Base-by-base conservation (phyloP, 2,329 filamentous ascomycete species). In the Aspergillus flavus region DNA sequence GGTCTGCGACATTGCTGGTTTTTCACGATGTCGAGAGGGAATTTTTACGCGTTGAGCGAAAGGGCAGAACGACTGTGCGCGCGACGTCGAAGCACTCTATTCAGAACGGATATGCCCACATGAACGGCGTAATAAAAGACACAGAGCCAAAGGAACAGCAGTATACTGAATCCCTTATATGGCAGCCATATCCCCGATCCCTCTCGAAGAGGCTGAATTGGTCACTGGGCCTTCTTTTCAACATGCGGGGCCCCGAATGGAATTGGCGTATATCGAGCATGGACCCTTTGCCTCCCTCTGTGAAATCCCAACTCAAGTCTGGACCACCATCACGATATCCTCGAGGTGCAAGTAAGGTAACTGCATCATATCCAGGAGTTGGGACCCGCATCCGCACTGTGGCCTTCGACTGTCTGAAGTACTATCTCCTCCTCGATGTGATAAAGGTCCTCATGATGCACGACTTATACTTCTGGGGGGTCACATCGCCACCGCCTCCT, bases 401-500 rank as follows among this genome's bases (percentile, higher is more conserved):
- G 30, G 63, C 88, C 12, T 61, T 76, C 10, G 80, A 72, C 6
- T 78, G 89, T n/a, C 60, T 86, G 2, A 61, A 84, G 43, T 81
- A 83, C 66, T 95, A 92, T 73, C 66, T 95, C 14, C 64, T 86
- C 9, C 80, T 97, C 10, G 94, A 97, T 76, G 62, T 87, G 7
- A 76, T 92, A 58, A 91, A 91, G 71, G 84, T 88, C 1, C 66
- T 87, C 65, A 89, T 92, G 80, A 88, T 89, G 68, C 85, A 86
- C 59, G 94, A 98, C 71, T 89, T 90, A 0, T 96, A 94, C 79
- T 96, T 94, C 77, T 83, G 83, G 77, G 83, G 83, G 48, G 72
- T 88, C 62, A 73, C 86, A 28, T 84, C 87, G 0, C 79, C 82
- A 0, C 73, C 76, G 59, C 64, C 75, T 78, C 79, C 79, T 4